phyloP scores from a whole-genome alignment of 148 eudicot species.

The Fagopyrum esculentum region DNA sequence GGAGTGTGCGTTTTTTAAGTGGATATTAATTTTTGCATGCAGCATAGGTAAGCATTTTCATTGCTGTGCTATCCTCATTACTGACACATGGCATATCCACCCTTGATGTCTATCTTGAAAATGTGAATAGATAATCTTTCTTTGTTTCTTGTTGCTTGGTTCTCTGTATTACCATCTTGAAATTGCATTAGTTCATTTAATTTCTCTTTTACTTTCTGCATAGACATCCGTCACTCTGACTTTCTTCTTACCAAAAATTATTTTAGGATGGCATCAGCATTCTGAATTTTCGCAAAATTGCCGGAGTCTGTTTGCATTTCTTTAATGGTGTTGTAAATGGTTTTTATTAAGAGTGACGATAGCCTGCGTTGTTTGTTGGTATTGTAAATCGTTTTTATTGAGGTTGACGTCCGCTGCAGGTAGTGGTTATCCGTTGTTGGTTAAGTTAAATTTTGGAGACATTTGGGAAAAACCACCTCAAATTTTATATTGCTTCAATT shows the following conservation, averaged over 20 bases:
- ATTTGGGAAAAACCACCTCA: neutral
- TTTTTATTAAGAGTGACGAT: neutral
- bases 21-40: neutral
- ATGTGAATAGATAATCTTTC: neutral
- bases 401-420: neutral
- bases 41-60: conserved; percentile 3
- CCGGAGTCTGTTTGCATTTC: conserved; percentile 7
- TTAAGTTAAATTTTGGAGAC: neutral
- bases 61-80: neutral
- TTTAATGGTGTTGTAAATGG: neutral
- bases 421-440: neutral
- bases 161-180: neutral
- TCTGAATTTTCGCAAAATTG: neutral
- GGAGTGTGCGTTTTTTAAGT: conserved; percentile 89
- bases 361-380: neutral
- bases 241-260: neutral
- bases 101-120: neutral
- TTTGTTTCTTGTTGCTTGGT: neutral
- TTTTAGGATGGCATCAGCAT: neutral
- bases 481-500: neutral
- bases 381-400: neutral
- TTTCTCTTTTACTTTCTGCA: conserved; percentile 1
- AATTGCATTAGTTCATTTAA: neutral
- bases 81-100: neutral
- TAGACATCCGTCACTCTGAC: neutral